Evolutionary conservation across 23 red algal species (phyloP), one percentile per base, ranked within the genome.

Genomic region (Gracilaria domingensis): DNA sequence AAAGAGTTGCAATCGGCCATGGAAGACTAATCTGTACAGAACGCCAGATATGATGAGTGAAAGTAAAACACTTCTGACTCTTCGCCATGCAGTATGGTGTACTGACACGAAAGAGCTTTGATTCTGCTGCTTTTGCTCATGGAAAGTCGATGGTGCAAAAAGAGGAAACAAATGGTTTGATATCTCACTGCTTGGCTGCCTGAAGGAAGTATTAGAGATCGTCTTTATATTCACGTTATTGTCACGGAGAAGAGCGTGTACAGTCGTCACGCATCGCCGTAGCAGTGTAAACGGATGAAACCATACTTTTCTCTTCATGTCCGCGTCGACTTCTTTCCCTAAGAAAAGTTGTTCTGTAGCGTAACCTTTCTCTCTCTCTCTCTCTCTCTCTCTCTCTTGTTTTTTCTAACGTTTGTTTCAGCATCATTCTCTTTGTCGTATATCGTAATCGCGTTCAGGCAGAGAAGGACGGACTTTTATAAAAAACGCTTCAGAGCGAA

Each of bases 81-180:
- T 32, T 60, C 26, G 16, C 60, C 60, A 65, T 25, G 26, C 8
- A 65, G 60, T 32, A 2, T 26, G 23, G 4, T 65, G 24, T 32
- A 28, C 25, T 65, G 60, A 65, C 60, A 65, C 60, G 60, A 65
- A 65, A 65, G 8, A 12, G 54, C 23, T n/a, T 58, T 58, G 55
- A 59, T 24, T n/a, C 16, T 59, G 4, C 55, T 12, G 4, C 20
- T 11, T 59, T 59, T 18, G n/a, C 4, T 59, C 14, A 5, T 16
- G 2, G 20, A 59, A 59, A 59, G 16, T 18, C 24, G 9, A 18
- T 65, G 16, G 23, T 32, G 4, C 60, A 29, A 2, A 32, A 65
- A 65, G 4, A 25, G 26, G 25, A 4, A 65, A 65, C 60, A 4
- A 8, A 5, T 65, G 60, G 1, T 2, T 21, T 65, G n/a, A 65